A percentile compares a stretch with the other conserved stretches of the same genome.
These are phyloP conservation scores for Kwoniella bestiolae DNA, from an alignment of 768 basidiomycete genomes.

Conservation along the genomic window DNA sequence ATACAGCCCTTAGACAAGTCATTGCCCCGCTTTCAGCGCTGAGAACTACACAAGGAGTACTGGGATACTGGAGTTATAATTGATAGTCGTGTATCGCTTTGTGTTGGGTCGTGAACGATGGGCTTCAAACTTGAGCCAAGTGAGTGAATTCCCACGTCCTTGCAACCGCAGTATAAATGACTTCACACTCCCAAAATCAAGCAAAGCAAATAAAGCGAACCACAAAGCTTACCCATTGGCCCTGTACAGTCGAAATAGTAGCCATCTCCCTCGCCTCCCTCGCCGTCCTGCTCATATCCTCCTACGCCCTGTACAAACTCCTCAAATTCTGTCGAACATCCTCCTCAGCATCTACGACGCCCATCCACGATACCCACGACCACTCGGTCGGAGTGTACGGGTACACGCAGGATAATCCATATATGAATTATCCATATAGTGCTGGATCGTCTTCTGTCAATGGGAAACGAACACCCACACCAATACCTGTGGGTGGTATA, in stretches of 20 bases:
- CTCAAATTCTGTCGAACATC: conserved; percentile 5
- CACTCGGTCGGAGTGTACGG: too few relatives aligned
- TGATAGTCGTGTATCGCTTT: too few relatives aligned
- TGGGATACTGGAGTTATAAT: too few relatives aligned
- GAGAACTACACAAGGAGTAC: too few relatives aligned
- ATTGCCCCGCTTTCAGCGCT: too few relatives aligned
- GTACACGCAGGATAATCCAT: background rate
- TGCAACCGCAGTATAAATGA: background rate
- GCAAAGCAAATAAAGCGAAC: background rate
- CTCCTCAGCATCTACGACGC: conserved; percentile 10
- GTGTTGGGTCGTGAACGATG: conserved; percentile 11
- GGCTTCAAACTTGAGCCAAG: conserved; percentile 20
- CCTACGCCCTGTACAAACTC: conserved; percentile 1
- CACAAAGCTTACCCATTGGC: background rate
- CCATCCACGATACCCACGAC: conserved; percentile 1
- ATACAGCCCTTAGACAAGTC: too few relatives aligned
- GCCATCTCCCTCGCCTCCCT: conserved; percentile 18
- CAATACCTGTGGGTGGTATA: background rate
- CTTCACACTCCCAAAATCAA: background rate
- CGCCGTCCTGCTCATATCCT: conserved; percentile 18
- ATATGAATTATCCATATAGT: conserved; percentile 4
- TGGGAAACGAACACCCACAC: background rate
- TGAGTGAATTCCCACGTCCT: conserved; percentile 2
- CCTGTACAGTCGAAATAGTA: conserved; percentile 24
- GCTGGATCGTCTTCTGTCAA: background rate